Conservation (phyloP, 1,284 basidiomycete genomes). For the Blastosporella zonata region DNA sequence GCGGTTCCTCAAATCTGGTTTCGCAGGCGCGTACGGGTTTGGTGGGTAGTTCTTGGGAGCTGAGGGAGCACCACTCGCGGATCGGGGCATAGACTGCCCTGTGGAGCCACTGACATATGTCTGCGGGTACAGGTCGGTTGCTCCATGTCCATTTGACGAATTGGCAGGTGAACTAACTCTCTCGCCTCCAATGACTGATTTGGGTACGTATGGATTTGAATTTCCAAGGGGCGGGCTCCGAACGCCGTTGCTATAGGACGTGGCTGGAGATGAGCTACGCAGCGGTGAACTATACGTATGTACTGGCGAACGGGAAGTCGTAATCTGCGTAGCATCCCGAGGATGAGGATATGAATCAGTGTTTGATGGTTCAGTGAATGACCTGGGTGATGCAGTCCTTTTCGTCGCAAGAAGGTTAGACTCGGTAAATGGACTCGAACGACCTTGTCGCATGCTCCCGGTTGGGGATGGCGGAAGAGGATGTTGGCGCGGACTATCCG, state of each 20-base stretch:
- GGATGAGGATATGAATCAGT: conserved; percentile 3
- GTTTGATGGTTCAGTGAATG: conserved; percentile 6
- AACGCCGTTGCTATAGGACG: neutral
- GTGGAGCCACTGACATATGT: conserved; percentile 22
- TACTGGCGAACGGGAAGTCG: conserved; percentile 1
- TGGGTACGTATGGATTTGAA: conserved; percentile 14
- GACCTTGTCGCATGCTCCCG: conserved; percentile 8
- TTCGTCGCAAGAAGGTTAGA: neutral
- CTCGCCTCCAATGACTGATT: conserved; percentile 13
- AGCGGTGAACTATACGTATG: conserved; percentile 7
- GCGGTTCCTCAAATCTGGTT: conserved; percentile 21
- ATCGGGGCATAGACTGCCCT: conserved; percentile 26
- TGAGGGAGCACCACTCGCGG: conserved; percentile 24
- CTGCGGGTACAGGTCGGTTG: conserved; percentile 31
- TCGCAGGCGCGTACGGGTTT: conserved; percentile 18
- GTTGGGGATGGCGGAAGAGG: conserved; percentile 19
- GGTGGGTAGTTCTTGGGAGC: conserved; percentile 20
- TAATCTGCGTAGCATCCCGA: neutral
- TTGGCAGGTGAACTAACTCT: conserved; percentile 14
- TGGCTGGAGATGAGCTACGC: conserved; percentile 11
- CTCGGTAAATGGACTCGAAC: conserved; percentile 13
- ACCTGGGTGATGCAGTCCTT: conserved; percentile 12
- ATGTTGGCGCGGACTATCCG: conserved; percentile 14
- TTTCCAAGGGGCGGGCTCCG: conserved; percentile 6
- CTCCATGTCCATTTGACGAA: conserved; percentile 13